Evolutionary conservation across 495 filamentous ascomycete species (phyloP).

Genomic region (Tuber microsphaerosporum): DNA sequence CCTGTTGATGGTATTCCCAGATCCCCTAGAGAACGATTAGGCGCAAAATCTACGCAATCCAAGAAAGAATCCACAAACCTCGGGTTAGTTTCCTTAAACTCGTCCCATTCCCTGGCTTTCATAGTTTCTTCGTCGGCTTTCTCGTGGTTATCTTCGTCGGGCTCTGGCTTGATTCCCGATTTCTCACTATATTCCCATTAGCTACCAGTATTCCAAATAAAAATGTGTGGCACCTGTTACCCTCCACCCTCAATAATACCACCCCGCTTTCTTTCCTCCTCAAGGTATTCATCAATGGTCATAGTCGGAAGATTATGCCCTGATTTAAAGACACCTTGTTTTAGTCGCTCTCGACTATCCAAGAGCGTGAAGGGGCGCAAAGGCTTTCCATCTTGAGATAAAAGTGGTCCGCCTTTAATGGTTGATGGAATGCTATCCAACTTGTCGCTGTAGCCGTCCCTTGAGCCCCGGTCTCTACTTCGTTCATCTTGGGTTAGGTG

Average conservation of each 20-base stretch:
- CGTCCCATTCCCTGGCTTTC: constrained; percentile 94
- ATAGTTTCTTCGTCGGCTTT: constrained; percentile 80
- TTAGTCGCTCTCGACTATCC: constrained; percentile 66
- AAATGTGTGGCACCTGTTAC: constrained; percentile 6
- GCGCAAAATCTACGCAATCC: background rate
- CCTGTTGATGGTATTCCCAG: constrained; percentile 79
- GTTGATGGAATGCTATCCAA: constrained; percentile 55
- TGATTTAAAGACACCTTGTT: constrained; percentile 76
- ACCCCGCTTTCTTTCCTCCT: constrained; percentile 77
- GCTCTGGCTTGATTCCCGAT: constrained; percentile 59
- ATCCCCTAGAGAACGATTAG: constrained; percentile 48
- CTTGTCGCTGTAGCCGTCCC: constrained; percentile 64
- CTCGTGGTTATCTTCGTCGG: constrained; percentile 81
- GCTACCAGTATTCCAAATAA: background rate
- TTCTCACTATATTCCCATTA: constrained; percentile 49
- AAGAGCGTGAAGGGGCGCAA: constrained; percentile 85
- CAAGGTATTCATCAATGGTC: constrained; percentile 95
- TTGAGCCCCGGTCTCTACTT: constrained; percentile 45
- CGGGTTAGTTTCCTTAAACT: constrained; percentile 83
- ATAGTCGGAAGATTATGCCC: constrained; percentile 94
- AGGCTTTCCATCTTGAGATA: constrained; percentile 77
- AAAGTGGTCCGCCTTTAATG: constrained; percentile 60
- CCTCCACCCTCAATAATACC: constrained; percentile 87
- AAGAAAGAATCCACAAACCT: constrained; percentile 43
- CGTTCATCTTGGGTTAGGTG: constrained; percentile 47